Percentiles rank a stretch among this genome's conserved stretches.
phyloP scores from a whole-genome alignment of 2,329 filamentous ascomycete genomes.

The Colletotrichum sojae region DNA sequence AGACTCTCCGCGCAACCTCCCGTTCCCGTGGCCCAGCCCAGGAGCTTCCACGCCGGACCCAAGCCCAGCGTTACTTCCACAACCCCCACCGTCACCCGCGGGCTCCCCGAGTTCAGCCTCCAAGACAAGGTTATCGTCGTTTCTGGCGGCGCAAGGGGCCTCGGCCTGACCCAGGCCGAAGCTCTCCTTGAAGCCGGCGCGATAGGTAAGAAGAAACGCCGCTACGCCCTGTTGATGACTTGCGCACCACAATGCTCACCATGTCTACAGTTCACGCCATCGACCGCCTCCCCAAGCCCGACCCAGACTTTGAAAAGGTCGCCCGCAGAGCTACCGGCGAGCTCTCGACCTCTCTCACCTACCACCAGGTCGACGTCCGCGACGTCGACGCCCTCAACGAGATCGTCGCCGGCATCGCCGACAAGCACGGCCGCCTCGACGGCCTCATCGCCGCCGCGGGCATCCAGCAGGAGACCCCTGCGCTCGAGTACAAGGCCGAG shows the following conservation, averaged over 20 bases:
- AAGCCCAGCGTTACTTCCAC: conserved; percentile 29
- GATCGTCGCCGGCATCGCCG: conserved; percentile 78
- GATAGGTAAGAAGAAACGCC: conserved; percentile 60
- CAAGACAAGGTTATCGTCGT: conserved; percentile 82
- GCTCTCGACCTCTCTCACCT: conserved; percentile 78
- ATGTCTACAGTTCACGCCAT: conserved; percentile 72
- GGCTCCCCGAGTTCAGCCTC: conserved; percentile 82
- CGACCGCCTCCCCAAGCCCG: conserved; percentile 68
- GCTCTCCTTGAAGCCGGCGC: conserved; percentile 86
- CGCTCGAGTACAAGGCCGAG: conserved; percentile 83
- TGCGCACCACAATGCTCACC: neutral
- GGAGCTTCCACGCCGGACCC: conserved; percentile 31
- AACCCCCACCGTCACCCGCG: conserved; percentile 42
- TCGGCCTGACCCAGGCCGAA: conserved; percentile 84
- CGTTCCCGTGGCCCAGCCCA: neutral
- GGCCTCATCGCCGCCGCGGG: conserved; percentile 80
- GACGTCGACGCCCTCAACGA: conserved; percentile 77
- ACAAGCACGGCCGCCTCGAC: conserved; percentile 80
- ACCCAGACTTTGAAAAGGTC: conserved; percentile 74
- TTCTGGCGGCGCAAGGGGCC: conserved; percentile 81
- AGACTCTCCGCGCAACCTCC: conserved; percentile 26
- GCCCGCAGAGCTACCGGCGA: conserved; percentile 74
- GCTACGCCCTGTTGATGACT: neutral
- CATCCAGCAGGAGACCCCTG: conserved; percentile 86
- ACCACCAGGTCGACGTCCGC: conserved; percentile 85